A percentile compares a stretch with the other conserved stretches of the same genome.
phyloP scores from a whole-genome alignment of 2,329 filamentous ascomycete species.

The Ascochyta lentis region DNA sequence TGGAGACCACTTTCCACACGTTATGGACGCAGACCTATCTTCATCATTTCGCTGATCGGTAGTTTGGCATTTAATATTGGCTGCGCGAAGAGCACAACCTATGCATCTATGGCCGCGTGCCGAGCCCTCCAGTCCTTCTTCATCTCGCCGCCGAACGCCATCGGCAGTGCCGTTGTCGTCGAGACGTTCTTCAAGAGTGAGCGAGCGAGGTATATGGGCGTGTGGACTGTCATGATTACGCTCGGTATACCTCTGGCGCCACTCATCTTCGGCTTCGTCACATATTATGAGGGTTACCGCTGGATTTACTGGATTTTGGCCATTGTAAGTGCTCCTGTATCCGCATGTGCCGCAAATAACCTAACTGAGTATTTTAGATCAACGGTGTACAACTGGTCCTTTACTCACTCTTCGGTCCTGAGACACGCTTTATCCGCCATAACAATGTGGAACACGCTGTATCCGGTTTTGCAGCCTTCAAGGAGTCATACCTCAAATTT shows the following conservation, averaged over 20 bases:
- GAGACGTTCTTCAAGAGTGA: constrained; percentile 66
- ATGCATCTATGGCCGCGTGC: constrained; percentile 59
- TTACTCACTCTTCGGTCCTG: constrained; percentile 59
- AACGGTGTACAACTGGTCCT: constrained; percentile 64
- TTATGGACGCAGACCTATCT: constrained; percentile 63
- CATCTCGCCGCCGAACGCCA: constrained; percentile 61
- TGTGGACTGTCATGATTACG: constrained; percentile 63
- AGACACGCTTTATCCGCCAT: constrained; percentile 61
- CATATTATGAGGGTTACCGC: constrained; percentile 59
- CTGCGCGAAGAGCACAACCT: constrained; percentile 58
- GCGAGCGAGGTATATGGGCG: constrained; percentile 61
- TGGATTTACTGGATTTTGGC: constrained; percentile 67
- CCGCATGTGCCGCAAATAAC: neutral
- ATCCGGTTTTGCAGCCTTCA: constrained; percentile 47
- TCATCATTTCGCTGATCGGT: constrained; percentile 58
- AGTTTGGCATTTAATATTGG: constrained; percentile 61
- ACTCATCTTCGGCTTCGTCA: constrained; percentile 55
- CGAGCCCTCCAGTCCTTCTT: constrained; percentile 63
- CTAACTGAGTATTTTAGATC: constrained; percentile 45
- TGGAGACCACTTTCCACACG: constrained; percentile 63
- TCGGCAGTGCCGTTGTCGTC: constrained; percentile 64
- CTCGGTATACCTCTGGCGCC: constrained; percentile 56
- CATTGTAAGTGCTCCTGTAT: constrained; percentile 51
- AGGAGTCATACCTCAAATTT: constrained; percentile 55
- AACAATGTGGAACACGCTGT: constrained; percentile 42